A percentile compares a stretch with the other conserved stretches of the same genome.
These are phyloP conservation scores for Tricholoma flavovirens DNA, from an alignment of 768 basidiomycete genomes.

Conservation along the genomic window DNA sequence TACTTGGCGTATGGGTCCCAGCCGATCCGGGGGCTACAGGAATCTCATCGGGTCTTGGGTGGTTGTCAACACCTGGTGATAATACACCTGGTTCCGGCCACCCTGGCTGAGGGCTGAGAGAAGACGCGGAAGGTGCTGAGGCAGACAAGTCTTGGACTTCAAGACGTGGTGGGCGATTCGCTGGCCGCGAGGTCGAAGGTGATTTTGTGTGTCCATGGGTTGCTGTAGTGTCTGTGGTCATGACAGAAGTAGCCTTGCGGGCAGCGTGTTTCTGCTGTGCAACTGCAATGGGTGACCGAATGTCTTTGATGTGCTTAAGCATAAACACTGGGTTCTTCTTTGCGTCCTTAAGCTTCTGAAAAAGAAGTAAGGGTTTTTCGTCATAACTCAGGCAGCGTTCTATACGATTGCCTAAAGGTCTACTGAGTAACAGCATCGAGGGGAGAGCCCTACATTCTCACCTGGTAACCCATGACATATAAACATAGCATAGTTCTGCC, in stretches of 20 bases:
- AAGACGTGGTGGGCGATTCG: constrained; percentile 60
- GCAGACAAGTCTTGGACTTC: constrained; percentile 61
- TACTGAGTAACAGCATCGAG: constrained; percentile 1
- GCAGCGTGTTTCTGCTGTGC: constrained; percentile 95
- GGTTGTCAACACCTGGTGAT: constrained; percentile 48
- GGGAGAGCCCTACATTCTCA: constrained; percentile 28
- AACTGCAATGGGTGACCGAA: constrained; percentile 93
- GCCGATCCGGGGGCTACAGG: constrained; percentile 32
- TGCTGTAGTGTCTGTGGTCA: constrained; percentile 39
- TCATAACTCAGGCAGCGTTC: constrained; percentile 97
- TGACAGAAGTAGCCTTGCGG: constrained; percentile 66
- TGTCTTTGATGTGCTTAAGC: constrained; percentile 95
- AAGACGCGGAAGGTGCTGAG: constrained; percentile 46
- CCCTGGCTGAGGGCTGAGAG: constrained; percentile 59
- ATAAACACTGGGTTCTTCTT: constrained; percentile 99
- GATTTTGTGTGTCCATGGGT: constrained; percentile 40
- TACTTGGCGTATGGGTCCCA: constrained; percentile 13
- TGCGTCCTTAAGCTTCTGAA: constrained; percentile 95
- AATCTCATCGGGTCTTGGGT: constrained; percentile 34
- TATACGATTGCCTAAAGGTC: constrained; percentile 56
- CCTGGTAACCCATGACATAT: constrained; percentile 95
- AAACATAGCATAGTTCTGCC: constrained; percentile 99
- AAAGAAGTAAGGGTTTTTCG: constrained; percentile 93
- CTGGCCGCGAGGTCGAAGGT: constrained; percentile 33
- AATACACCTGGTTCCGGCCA: constrained; percentile 67